These are phyloP conservation scores for Ilyonectria destructans DNA, from an alignment of 2,329 filamentous ascomycete genomes.

Conservation along the genomic window DNA sequence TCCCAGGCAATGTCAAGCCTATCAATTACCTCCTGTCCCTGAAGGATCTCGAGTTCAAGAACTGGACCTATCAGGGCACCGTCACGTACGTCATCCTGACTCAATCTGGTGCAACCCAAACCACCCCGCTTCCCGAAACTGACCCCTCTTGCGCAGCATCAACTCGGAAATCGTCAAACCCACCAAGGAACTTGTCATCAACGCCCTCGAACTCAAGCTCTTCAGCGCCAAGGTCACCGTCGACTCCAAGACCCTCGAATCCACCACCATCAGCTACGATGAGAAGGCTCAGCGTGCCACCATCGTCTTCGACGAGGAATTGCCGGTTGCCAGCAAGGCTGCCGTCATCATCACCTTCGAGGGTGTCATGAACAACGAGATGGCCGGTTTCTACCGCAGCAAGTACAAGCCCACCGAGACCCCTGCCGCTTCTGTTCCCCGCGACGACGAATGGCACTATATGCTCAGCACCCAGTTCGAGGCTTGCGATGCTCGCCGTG, in stretches of 20 bases:
- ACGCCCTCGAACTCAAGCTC: constrained; percentile 88
- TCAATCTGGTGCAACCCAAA: constrained; percentile 27
- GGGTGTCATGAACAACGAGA: constrained; percentile 89
- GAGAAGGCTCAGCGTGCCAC: constrained; percentile 87
- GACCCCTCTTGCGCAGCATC: constrained; percentile 69
- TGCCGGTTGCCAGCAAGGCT: constrained; percentile 78
- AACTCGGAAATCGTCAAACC: constrained; percentile 80
- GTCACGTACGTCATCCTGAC: constrained; percentile 68
- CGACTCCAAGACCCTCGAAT: constrained; percentile 71
- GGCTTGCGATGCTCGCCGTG: constrained; percentile 92
- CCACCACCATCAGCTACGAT: constrained; percentile 84
- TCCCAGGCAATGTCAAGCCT: constrained; percentile 81
- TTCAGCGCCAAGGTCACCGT: constrained; percentile 74
- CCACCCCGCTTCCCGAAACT: constrained; percentile 25
- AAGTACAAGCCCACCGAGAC: constrained; percentile 89
- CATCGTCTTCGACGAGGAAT: constrained; percentile 81
- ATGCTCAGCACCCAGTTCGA: constrained; percentile 99
- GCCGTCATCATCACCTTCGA: constrained; percentile 81
- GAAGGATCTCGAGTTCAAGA: constrained; percentile 82
- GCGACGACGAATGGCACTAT: constrained; percentile 76
- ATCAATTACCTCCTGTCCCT: constrained; percentile 89
- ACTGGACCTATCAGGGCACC: constrained; percentile 85
- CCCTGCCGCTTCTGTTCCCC: constrained; percentile 83
- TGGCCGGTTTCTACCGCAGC: constrained; percentile 94
- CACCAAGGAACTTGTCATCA: constrained; percentile 85